A percentile compares a stretch with the other conserved stretches of the same genome.
Conservation (phyloP, 768 basidiomycete species). For the Paxillus rubicundulus region DNA sequence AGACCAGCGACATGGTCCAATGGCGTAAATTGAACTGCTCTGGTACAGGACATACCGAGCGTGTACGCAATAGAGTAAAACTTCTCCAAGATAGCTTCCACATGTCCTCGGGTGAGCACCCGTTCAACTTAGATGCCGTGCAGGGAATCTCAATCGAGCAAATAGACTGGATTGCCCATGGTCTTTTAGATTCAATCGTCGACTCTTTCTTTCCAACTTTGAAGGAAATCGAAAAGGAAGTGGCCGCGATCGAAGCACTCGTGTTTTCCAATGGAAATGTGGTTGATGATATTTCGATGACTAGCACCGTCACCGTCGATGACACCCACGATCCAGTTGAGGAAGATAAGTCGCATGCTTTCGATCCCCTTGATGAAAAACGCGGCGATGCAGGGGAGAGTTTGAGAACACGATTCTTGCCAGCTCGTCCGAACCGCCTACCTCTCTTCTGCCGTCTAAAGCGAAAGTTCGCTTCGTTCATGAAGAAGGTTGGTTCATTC, state of each 20-base stretch:
- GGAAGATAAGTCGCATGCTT: neutral
- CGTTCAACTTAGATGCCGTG: neutral
- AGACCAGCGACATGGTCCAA: neutral
- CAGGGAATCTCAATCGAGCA: neutral
- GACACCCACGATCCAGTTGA: neutral
- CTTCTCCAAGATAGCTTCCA: conserved; percentile 58
- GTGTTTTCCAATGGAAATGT: conserved; percentile 44
- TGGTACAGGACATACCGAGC: conserved; percentile 65
- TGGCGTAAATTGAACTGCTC: conserved; percentile 1
- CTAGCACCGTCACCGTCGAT: neutral
- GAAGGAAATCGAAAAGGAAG: conserved; percentile 77
- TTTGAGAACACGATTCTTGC: conserved; percentile 18
- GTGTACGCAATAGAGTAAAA: conserved; percentile 69
- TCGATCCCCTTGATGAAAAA: conserved; percentile 1
- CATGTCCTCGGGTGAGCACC: conserved; percentile 66
- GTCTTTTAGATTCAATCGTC: conserved; percentile 88
- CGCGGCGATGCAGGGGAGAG: neutral
- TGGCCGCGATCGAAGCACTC: conserved; percentile 70
- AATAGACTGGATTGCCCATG: conserved; percentile 92
- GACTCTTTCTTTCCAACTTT: conserved; percentile 90
- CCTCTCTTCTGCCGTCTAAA: conserved; percentile 37
- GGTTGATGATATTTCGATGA: neutral
- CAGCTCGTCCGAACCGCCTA: conserved; percentile 16
- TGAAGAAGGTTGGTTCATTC: neutral
- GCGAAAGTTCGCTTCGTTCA: conserved; percentile 26